Percentiles rank a stretch among this genome's conserved stretches.
Evolutionary conservation across 2,329 filamentous ascomycete species (phyloP).

Genomic region (Ceratocystiopsis brevicomis): DNA sequence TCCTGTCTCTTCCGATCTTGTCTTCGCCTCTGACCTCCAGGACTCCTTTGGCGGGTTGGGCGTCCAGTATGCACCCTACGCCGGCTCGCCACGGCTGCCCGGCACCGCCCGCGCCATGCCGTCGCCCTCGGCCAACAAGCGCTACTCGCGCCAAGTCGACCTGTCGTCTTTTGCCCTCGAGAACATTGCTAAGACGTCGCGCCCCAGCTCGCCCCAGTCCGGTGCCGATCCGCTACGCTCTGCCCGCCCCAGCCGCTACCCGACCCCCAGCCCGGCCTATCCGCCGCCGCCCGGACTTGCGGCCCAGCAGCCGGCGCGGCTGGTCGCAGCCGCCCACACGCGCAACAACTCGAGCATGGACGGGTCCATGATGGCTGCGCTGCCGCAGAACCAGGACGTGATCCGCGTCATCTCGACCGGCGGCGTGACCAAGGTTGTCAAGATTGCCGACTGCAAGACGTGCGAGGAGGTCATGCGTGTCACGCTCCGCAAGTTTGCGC

Average conservation of each 20-base stretch:
- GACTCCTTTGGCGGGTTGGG: constrained; percentile 74
- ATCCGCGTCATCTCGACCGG: constrained; percentile 87
- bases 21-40: constrained; percentile 22
- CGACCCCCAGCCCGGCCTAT: constrained; percentile 16
- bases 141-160: constrained; percentile 45
- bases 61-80: constrained; percentile 39
- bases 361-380: constrained; percentile 64
- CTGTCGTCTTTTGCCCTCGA: constrained; percentile 23
- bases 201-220: constrained; percentile 49
- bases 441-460: constrained; percentile 77
- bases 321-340: constrained; percentile 36
- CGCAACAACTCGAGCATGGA: constrained; percentile 73
- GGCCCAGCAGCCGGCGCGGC: constrained; percentile 37
- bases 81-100: constrained; percentile 43
- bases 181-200: constrained; percentile 36
- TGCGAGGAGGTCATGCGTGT: constrained; percentile 85
- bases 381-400: constrained; percentile 72
- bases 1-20: constrained; percentile 1
- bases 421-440: constrained; percentile 82
- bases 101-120: constrained; percentile 23
- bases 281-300: constrained; percentile 17
- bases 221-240: constrained; percentile 33
- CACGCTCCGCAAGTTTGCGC: constrained; percentile 69
- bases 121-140: constrained; percentile 32
- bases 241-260: constrained; percentile 36